phyloP scores from a whole-genome alignment of 805 yeast genomes.

The Saccharomycopsis vini region DNA sequence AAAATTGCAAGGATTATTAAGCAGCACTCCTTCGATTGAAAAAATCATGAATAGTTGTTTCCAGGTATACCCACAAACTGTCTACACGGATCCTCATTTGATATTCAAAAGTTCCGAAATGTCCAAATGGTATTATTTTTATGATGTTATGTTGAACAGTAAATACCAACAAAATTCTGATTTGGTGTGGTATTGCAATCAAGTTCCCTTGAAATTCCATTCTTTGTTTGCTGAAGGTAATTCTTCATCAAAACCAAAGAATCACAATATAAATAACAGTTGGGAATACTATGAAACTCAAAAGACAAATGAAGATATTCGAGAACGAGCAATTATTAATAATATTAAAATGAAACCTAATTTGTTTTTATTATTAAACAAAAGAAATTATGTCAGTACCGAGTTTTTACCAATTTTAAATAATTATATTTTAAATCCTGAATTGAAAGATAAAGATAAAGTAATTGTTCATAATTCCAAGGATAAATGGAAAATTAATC shows the following conservation, averaged over 20 bases:
- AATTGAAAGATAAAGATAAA: background rate
- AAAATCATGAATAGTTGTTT: slow-evolving; percentile 68
- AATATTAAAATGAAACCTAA: slow-evolving; percentile 21
- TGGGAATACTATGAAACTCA: slow-evolving; percentile 17
- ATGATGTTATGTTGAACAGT: slow-evolving; percentile 45
- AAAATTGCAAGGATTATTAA: slow-evolving; percentile 30
- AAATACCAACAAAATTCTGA: slow-evolving; percentile 38
- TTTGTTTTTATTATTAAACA: slow-evolving; percentile 15
- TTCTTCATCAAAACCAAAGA: slow-evolving; percentile 26
- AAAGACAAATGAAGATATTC: slow-evolving; percentile 22
- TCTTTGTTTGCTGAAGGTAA: slow-evolving; percentile 53
- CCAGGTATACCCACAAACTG: slow-evolving; percentile 43
- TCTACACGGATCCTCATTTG: slow-evolving; percentile 55
- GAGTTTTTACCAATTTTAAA: slow-evolving; percentile 28
- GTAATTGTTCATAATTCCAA: slow-evolving; percentile 1
- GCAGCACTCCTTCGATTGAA: slow-evolving; percentile 29
- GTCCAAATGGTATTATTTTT: slow-evolving; percentile 70
- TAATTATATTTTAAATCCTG: slow-evolving; percentile 17
- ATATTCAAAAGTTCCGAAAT: slow-evolving; percentile 45
- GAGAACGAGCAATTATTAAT: slow-evolving; percentile 20
- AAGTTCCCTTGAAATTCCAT: slow-evolving; percentile 55
- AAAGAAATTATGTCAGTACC: slow-evolving; percentile 2
- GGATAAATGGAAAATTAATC: slow-evolving; percentile 7
- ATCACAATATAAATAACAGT: slow-evolving; percentile 13
- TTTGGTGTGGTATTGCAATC: slow-evolving; percentile 43